These are phyloP conservation scores for Omphalea diandra DNA, from an alignment of 441 rosid species.

Conservation along the genomic window DNA sequence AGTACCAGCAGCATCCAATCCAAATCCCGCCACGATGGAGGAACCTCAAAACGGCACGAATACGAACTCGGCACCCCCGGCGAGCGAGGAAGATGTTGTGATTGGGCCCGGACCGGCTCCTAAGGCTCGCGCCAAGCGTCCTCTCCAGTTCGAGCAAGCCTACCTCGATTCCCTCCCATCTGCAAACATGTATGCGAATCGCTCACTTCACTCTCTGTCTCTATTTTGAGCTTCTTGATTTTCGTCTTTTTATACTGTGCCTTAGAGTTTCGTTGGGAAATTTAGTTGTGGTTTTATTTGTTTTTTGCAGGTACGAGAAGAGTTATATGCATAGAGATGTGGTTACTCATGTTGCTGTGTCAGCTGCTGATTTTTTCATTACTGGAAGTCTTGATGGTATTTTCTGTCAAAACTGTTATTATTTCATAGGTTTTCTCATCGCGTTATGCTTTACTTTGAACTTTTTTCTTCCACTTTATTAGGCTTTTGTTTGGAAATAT, in stretches of 20 bases:
- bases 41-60: slow-evolving; percentile 51
- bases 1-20: too few species aligned
- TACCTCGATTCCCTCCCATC: slow-evolving; percentile 88
- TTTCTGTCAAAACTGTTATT: neutral
- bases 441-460: too few species aligned
- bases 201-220: neutral
- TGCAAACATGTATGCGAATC: slow-evolving; percentile 67
- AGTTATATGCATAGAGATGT: slow-evolving; percentile 98
- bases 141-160: slow-evolving; percentile 90
- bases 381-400: slow-evolving; percentile 93
- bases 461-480: too few species aligned
- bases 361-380: slow-evolving; percentile 87
- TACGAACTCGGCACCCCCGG: slow-evolving; percentile 30
- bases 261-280: neutral
- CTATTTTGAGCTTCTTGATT: neutral
- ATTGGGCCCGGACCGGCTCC: slow-evolving; percentile 86
- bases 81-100: slow-evolving; percentile 40
- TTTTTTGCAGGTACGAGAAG: slow-evolving; percentile 74
- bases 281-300: too few species aligned
- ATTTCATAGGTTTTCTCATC: too few species aligned
- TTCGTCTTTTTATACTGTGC: neutral
- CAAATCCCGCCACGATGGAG: too few species aligned
- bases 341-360: slow-evolving; percentile 89
- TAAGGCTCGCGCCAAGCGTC: slow-evolving; percentile 68
- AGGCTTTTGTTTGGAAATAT: neutral